These are phyloP conservation scores for Ophiostoma himal-ulmi DNA, from an alignment of 2,329 filamentous ascomycete genomes.

Conservation along the genomic window DNA sequence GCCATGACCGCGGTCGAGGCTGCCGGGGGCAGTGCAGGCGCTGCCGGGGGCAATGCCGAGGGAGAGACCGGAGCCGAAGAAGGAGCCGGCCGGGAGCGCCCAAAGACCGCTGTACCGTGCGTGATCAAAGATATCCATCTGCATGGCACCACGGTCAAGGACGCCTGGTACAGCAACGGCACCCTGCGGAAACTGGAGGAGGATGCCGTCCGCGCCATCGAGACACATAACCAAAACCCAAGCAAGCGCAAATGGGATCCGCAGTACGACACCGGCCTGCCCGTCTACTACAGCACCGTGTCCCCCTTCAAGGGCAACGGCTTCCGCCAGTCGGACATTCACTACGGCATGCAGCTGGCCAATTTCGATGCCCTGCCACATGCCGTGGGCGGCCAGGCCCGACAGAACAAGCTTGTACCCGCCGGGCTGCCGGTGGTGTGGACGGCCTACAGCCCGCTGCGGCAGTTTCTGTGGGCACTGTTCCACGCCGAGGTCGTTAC, in stretches of 20 bases:
- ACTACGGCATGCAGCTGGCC: neutral
- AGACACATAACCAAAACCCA: too few species aligned
- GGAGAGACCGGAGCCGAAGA: neutral
- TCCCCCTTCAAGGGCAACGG: neutral
- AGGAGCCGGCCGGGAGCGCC: neutral
- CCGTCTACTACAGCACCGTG: neutral
- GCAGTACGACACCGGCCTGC: neutral
- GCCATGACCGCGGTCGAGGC: neutral
- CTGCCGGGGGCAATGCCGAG: neutral
- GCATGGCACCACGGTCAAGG: neutral
- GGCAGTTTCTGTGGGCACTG: neutral
- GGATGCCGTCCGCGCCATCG: neutral
- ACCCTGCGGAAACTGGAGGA: neutral
- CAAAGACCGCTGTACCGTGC: neutral
- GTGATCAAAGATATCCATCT: neutral
- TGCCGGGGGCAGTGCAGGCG: neutral
- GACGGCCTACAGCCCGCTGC: constrained; percentile 1
- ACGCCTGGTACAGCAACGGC: neutral
- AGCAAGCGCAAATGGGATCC: neutral
- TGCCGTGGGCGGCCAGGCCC: neutral
- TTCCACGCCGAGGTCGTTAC: neutral
- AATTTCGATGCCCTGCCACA: neutral
- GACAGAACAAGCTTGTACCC: neutral
- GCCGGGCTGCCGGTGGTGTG: neutral
- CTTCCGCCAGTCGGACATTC: neutral